Conservation (phyloP, 73 alveolate genomes). For the Effrenium voratum region DNA sequence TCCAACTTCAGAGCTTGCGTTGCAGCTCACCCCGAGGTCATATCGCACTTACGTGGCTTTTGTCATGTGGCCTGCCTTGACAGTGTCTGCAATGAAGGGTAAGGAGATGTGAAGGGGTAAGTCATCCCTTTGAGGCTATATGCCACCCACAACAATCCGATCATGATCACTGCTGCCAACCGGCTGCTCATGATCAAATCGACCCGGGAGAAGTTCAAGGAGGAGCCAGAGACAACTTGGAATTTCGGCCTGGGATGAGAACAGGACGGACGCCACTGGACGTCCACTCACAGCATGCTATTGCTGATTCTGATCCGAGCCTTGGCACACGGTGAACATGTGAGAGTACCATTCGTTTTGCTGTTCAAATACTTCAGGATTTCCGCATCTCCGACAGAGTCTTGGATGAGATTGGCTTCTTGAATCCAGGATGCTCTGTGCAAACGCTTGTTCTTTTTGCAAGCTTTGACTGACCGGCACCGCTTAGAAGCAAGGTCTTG, state of each 20-base stretch:
- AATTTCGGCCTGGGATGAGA: background rate
- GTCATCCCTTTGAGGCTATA: background rate
- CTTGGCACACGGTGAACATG: background rate
- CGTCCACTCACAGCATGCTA: constrained; percentile 38
- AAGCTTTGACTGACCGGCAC: background rate
- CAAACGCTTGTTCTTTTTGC: too few relatives aligned
- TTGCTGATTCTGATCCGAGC: constrained; percentile 26
- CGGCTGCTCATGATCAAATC: constrained; percentile 31
- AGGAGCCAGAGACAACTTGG: background rate
- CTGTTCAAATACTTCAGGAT: background rate
- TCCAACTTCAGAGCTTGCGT: background rate
- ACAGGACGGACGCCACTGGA: constrained; percentile 21
- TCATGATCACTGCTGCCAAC: constrained; percentile 60
- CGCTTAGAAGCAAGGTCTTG: background rate
- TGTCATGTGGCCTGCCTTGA: constrained; percentile 14
- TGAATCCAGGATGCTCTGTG: background rate
- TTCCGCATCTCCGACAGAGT: constrained; percentile 5
- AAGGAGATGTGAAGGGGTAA: background rate
- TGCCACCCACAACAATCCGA: constrained; percentile 74
- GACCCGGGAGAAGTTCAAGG: background rate
- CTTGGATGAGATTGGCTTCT: background rate
- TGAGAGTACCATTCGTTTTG: background rate
- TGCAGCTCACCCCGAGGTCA: background rate
- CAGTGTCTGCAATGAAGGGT: background rate
- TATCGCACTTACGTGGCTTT: constrained; percentile 43